Conservation (phyloP, 768 basidiomycete genomes). For the Kondoa malvinella region DNA sequence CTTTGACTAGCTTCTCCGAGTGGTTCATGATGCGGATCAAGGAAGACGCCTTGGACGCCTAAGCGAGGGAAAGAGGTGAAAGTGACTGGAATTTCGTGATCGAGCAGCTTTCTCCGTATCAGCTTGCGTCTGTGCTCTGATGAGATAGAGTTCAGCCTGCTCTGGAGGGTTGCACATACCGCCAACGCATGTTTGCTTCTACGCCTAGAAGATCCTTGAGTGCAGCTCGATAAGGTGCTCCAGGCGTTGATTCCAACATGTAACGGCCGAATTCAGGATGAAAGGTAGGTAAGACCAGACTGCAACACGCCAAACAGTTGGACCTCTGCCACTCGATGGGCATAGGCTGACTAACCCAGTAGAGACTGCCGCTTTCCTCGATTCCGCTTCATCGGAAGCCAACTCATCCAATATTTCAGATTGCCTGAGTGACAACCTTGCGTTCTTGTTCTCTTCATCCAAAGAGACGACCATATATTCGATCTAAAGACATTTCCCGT, state of each 20-base stretch:
- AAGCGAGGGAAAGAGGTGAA: slow-evolving; percentile 89
- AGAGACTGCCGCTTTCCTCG: slow-evolving; percentile 20
- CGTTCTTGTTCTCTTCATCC: slow-evolving; percentile 59
- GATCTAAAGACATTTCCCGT: slow-evolving; percentile 39
- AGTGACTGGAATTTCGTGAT: slow-evolving; percentile 76
- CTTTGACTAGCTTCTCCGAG: slow-evolving; percentile 75
- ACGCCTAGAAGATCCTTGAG: slow-evolving; percentile 73
- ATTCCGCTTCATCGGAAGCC: slow-evolving; percentile 37
- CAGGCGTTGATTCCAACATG: slow-evolving; percentile 97
- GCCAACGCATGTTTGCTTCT: slow-evolving; percentile 84
- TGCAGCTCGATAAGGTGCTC: slow-evolving; percentile 77
- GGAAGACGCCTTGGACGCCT: slow-evolving; percentile 74
- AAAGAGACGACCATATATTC: slow-evolving; percentile 91
- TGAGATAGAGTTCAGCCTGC: neutral
- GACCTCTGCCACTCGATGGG: too few species aligned
- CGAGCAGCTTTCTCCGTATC: slow-evolving; percentile 61
- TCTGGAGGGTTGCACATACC: slow-evolving; percentile 37
- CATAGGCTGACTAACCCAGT: slow-evolving; percentile 11
- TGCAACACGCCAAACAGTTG: slow-evolving; percentile 11
- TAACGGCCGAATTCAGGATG: slow-evolving; percentile 97
- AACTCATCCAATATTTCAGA: slow-evolving; percentile 74
- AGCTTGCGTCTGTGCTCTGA: slow-evolving; percentile 50
- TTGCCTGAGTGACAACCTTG: slow-evolving; percentile 80
- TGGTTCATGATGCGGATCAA: slow-evolving; percentile 71
- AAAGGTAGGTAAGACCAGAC: slow-evolving; percentile 66